phyloP scores from a whole-genome alignment of 2,329 filamentous ascomycete genomes.

The Pseudogymnoascus sp. region DNA sequence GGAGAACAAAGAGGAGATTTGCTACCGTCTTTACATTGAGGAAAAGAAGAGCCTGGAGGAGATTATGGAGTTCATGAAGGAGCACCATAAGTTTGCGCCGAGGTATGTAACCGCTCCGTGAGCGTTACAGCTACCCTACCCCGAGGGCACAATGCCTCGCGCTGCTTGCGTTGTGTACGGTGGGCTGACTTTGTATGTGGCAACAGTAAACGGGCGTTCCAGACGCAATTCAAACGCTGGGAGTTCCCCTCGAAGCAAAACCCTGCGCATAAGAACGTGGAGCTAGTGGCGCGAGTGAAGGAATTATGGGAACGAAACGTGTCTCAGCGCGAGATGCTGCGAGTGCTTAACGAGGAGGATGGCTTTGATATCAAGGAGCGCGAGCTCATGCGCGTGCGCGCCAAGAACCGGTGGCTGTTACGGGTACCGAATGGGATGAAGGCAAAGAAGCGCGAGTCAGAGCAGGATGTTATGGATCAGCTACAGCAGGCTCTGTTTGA shows the following conservation, averaged over 20 bases:
- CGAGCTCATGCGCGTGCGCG: conserved; percentile 61
- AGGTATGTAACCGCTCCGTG: conserved; percentile 42
- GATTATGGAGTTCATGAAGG: conserved; percentile 63
- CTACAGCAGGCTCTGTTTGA: conserved; percentile 28
- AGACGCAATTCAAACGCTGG: conserved; percentile 71
- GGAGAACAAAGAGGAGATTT: conserved; percentile 57
- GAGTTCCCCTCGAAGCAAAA: conserved; percentile 68
- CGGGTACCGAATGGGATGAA: conserved; percentile 53
- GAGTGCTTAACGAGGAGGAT: conserved; percentile 56
- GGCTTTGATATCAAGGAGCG: conserved; percentile 65
- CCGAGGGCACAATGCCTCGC: conserved; percentile 9
- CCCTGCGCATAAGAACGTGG: conserved; percentile 60
- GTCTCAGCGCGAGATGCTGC: conserved; percentile 65
- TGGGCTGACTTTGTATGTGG: conserved; percentile 13
- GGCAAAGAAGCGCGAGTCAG: conserved; percentile 27
- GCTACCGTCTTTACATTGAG: conserved; percentile 66
- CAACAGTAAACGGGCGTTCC: conserved; percentile 64
- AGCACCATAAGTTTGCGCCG: conserved; percentile 57
- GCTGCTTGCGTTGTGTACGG: conserved; percentile 12
- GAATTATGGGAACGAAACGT: conserved; percentile 72
- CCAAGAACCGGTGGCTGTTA: conserved; percentile 60
- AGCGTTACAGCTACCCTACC: conserved; percentile 7
- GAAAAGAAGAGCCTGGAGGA: conserved; percentile 66
- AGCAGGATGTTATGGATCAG: conserved; percentile 29
- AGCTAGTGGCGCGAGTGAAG: conserved; percentile 59